These are phyloP conservation scores for Floccularia luteovirens DNA, from an alignment of 768 basidiomycete genomes.

Conservation along the genomic window DNA sequence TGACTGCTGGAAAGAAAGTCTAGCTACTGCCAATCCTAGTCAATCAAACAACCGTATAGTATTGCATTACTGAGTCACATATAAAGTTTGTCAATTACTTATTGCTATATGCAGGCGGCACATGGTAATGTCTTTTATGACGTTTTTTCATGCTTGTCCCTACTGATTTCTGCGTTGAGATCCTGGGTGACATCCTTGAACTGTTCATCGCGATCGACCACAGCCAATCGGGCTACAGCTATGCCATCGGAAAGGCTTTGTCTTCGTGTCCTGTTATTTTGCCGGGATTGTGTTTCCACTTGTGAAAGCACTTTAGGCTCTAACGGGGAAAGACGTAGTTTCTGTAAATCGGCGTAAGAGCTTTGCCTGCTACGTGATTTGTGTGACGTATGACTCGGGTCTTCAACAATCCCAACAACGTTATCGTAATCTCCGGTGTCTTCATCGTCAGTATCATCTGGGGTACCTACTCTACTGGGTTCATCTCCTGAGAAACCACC, in stretches of 20 bases:
- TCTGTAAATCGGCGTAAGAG: slow-evolving; percentile 80
- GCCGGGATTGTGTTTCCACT: slow-evolving; percentile 36
- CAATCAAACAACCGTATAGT: too few relatives aligned
- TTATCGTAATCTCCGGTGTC: slow-evolving; percentile 90
- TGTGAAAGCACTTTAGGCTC: slow-evolving; percentile 13
- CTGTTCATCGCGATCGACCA: slow-evolving; percentile 43
- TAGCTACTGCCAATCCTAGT: too few relatives aligned
- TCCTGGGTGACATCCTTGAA: slow-evolving; percentile 61
- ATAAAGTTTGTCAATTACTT: background rate
- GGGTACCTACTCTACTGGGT: slow-evolving; percentile 56
- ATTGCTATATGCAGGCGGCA: background rate
- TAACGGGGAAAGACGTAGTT: slow-evolving; percentile 35
- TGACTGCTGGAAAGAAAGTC: slow-evolving; percentile 56
- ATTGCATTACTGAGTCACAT: slow-evolving; percentile 2
- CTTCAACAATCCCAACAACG: slow-evolving; percentile 64
- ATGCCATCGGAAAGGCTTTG: slow-evolving; percentile 61
- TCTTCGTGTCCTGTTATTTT: slow-evolving; percentile 44
- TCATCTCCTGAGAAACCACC: slow-evolving; percentile 49
- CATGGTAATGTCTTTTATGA: background rate
- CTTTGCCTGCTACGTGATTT: slow-evolving; percentile 57
- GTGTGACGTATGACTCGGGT: slow-evolving; percentile 21
- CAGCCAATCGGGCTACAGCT: slow-evolving; percentile 54
- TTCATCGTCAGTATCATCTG: slow-evolving; percentile 79
- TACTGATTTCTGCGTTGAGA: slow-evolving; percentile 56
- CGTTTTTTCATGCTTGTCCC: slow-evolving; percentile 16